Evolutionary conservation across 768 basidiomycete species (phyloP).

Genomic region (Podaxis sp.): DNA sequence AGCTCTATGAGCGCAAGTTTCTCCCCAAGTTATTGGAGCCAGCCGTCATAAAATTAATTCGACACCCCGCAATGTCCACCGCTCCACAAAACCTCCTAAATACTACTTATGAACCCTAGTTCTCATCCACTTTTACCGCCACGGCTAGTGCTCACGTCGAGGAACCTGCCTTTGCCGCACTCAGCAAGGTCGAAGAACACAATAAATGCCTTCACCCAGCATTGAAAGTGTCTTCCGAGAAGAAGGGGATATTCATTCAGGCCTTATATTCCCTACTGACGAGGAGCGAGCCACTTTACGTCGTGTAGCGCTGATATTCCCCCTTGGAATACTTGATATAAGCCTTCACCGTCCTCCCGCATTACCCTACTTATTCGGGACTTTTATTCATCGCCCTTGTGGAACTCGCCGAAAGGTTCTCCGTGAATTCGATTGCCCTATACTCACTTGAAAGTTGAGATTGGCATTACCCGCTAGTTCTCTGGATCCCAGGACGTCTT

Average conservation of each 20-base stretch:
- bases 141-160: background rate
- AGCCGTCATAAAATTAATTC: background rate
- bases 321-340: slow-evolving; percentile 55
- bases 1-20: background rate
- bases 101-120: background rate
- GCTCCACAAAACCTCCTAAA: background rate
- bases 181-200: background rate
- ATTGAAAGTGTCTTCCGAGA: background rate
- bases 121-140: background rate
- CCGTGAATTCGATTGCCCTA: slow-evolving; percentile 29
- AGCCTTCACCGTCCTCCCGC: slow-evolving; percentile 15
- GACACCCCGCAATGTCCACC: background rate
- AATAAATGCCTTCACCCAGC: background rate
- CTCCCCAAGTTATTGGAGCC: background rate
- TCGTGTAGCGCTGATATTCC: slow-evolving; percentile 54
- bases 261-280: slow-evolving; percentile 59
- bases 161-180: background rate
- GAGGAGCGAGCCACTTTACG: slow-evolving; percentile 56
- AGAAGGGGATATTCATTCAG: slow-evolving; percentile 29
- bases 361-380: background rate
- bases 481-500: slow-evolving; percentile 48
- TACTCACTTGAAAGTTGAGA: background rate
- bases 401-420: slow-evolving; percentile 74
- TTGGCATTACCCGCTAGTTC: slow-evolving; percentile 21
- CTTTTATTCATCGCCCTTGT: slow-evolving; percentile 56